These are phyloP conservation scores for Clarireedia homoeocarpa DNA, from an alignment of 2,329 filamentous ascomycete species.

Conservation along the genomic window DNA sequence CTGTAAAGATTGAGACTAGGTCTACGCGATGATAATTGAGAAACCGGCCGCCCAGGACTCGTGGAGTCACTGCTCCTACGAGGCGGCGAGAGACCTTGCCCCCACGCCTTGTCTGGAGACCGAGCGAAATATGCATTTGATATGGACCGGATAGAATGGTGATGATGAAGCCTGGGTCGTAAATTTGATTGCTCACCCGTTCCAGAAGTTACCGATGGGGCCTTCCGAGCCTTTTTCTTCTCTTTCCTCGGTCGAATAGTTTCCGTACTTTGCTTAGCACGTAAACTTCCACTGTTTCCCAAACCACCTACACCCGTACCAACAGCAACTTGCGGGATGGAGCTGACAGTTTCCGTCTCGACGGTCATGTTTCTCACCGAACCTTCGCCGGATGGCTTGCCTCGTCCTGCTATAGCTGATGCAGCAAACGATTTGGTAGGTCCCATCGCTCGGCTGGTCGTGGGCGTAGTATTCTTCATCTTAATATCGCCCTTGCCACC, in stretches of 20 bases:
- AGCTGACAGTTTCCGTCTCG: constrained; percentile 91
- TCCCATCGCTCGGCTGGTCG: constrained; percentile 41
- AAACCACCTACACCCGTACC: constrained; percentile 57
- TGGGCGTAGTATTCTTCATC: constrained; percentile 30
- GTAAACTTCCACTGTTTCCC: constrained; percentile 63
- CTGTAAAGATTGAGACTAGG: constrained; percentile 32
- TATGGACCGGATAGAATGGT: constrained; percentile 24
- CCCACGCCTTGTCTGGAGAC: constrained; percentile 17
- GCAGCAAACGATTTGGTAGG: constrained; percentile 55
- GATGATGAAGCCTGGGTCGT: constrained; percentile 34
- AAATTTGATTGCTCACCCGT: constrained; percentile 53
- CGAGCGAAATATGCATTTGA: constrained; percentile 14
- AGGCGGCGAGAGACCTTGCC: constrained; percentile 24
- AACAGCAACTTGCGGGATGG: constrained; percentile 76
- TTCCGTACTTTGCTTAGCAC: constrained; percentile 85
- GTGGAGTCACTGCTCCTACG: constrained; percentile 18
- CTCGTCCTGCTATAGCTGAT: constrained; percentile 54
- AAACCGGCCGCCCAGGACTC: constrained; percentile 23
- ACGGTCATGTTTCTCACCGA: constrained; percentile 89
- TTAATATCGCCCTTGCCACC: constrained; percentile 44
- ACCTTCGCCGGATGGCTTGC: constrained; percentile 61
- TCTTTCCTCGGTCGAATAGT: constrained; percentile 94
- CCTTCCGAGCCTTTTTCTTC: constrained; percentile 72
- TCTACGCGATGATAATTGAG: constrained; percentile 30
- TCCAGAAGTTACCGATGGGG: constrained; percentile 60